Base-by-base conservation (phyloP, 1,139 yeast species). In the Fermentozyma sake region DNA sequence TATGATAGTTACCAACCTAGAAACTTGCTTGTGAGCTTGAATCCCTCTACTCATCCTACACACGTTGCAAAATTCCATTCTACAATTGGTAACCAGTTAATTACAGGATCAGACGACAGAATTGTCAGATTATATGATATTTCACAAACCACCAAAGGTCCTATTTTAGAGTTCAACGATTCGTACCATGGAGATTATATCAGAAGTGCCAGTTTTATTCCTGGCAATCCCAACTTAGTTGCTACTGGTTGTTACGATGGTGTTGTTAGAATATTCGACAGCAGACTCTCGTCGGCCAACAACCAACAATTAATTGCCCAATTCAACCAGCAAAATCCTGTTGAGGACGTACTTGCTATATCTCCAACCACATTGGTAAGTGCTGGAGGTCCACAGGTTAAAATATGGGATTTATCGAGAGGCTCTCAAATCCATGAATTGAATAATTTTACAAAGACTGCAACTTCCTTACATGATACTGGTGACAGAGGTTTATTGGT, bases 211-310 rank as follows among this genome's bases (percentile, higher is more conserved):
- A 68, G 72, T 32, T 89, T 85, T 52, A 69, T 89, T 26, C 93
- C 93, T 4, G 77, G 76, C 3, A 69, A 79, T 25, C 73, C 82
- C 7, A 83, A 82, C 46, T 63, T 87, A 41, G 64, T 89, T 13
- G 79, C 83, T n/a, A 85, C 96, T 1, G 98, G 98, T 23, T 86
- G 94, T 49, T 91, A 91, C 51, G 98, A 91, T 57, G 95, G 96
- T 7, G 55, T 67, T 18, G 81, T 91, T 5, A 68, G 97, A 43
- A 57, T 93, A n/a, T 89, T 82, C 48, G 98, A 91, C 55, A 72
- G 93, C 4, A 72, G 98, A 53, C 65, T 34, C 19, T 27, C 39
- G 6, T 32, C 67, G n/a, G 9, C 76, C 78, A 14, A 69, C 72
- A 56, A 67, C 37, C 89, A 79, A 40, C 74, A 68, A 23, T 37